These are phyloP conservation scores for Bathelium albidoporum DNA, from an alignment of 495 filamentous ascomycete genomes.

Conservation along the genomic window DNA sequence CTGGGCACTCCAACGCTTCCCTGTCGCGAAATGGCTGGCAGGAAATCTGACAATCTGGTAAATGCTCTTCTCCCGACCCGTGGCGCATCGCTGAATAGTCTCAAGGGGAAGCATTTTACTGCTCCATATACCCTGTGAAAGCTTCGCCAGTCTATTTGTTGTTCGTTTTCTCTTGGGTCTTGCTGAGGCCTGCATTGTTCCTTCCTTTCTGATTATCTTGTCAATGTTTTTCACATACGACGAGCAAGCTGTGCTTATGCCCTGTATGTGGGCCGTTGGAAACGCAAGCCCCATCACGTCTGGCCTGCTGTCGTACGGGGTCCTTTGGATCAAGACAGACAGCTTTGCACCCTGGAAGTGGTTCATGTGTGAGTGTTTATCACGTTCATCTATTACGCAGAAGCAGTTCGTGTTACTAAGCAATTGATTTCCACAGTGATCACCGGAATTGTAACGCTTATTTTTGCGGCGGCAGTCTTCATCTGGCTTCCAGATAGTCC, in stretches of 20 bases:
- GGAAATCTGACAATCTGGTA: slow-evolving; percentile 33
- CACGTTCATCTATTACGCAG: not conserved
- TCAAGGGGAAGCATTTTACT: slow-evolving; percentile 31
- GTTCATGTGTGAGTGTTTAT: slow-evolving; percentile 29
- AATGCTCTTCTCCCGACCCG: slow-evolving; percentile 3
- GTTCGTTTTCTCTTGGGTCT: slow-evolving; percentile 36
- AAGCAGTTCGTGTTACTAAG: not conserved
- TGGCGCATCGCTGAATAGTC: not conserved
- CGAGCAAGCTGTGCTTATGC: slow-evolving; percentile 36
- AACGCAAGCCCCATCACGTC: slow-evolving; percentile 36
- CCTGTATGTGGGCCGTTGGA: slow-evolving; percentile 35
- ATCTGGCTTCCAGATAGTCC: slow-evolving; percentile 8
- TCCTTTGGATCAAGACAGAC: slow-evolving; percentile 35
- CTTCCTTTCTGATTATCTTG: slow-evolving; percentile 25
- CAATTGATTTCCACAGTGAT: slow-evolving; percentile 1
- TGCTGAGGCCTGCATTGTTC: slow-evolving; percentile 35
- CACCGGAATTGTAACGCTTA: slow-evolving; percentile 5
- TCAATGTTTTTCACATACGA: slow-evolving; percentile 38
- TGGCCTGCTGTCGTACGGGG: slow-evolving; percentile 34
- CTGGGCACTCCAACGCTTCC: slow-evolving; percentile 35
- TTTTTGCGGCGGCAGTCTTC: slow-evolving; percentile 8
- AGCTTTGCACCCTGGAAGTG: slow-evolving; percentile 35
- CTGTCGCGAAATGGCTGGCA: slow-evolving; percentile 33
- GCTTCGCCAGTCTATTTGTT: slow-evolving; percentile 32
- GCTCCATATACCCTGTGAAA: slow-evolving; percentile 32